Base-by-base conservation (phyloP, 2,329 filamentous ascomycete species). In the Cordyceps farinosa region DNA sequence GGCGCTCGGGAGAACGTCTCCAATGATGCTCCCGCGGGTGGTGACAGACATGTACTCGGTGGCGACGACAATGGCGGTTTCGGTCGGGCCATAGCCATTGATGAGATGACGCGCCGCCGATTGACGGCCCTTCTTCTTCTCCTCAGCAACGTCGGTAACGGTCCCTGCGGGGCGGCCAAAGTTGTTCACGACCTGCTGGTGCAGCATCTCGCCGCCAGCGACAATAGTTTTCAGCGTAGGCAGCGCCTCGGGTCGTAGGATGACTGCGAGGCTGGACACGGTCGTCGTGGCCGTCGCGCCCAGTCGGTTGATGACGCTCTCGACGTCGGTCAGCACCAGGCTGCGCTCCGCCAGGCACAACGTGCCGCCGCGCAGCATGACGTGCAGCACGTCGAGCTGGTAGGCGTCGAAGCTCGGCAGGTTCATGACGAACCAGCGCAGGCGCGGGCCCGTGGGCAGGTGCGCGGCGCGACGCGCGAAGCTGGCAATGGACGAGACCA, bases 381-480 rank as follows among this genome's bases (percentile, higher is more conserved):
- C 52, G 29, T 51, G 42, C 9, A 63, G 34, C 11, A 48, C 36
- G 38, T 63, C 61, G 30, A 63, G 27, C 15, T 48, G 61, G n/a
- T 48, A 44, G 17, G 44, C 30, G 47, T 63, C 61, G 47, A 63
- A 63, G 22, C 38, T 63, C 6, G 61, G 61, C 3, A 45, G 29
- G 10, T 30, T 48, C 54, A 63, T 63, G 9, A 59, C 45, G 17
- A 63, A 36, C 52, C 53, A 63, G 13, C 62, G 62, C 17, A 64
- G n/a, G 5, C 40, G 29, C 17, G 62, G 47, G 22, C 62, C 56
- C 15, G 38, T 48, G 6, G 48, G 44, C 29, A 64, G 48, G n/a
- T 30, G 56, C 15, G 54, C 62, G 11, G 48, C 44, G 13, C 62
- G 32, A 9, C n/a, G n/a, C 11, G 30, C 44, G 6, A 58, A 42